Conservation (phyloP, 257 asterid species). For the Thymus quinquecostatus region DNA sequence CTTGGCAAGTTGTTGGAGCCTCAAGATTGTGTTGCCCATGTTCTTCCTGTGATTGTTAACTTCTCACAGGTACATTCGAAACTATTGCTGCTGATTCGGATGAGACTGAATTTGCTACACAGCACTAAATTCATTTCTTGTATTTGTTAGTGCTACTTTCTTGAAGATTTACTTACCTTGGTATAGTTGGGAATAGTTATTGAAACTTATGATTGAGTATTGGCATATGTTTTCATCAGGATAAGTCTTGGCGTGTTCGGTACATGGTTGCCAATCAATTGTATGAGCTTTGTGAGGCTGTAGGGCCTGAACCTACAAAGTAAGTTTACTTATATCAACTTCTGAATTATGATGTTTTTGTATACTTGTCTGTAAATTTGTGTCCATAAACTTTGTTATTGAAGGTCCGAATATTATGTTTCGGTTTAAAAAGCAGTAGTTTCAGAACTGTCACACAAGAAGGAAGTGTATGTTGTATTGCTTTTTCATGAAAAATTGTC, state of each 20-base stretch:
- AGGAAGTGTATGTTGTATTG: background rate
- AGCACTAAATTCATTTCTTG: background rate
- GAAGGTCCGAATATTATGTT: background rate
- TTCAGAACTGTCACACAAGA: background rate
- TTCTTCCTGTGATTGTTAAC: constrained; percentile 88
- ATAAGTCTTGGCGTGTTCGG: constrained; percentile 99
- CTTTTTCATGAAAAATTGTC: constrained; percentile 25
- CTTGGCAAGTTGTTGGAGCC: constrained; percentile 94
- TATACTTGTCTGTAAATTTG: constrained; percentile 4
- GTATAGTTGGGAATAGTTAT: constrained; percentile 7
- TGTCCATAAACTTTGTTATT: background rate
- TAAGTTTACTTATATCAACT: constrained; percentile 37
- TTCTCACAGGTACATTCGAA: constrained; percentile 72
- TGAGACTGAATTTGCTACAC: constrained; percentile 15
- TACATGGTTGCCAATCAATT: constrained; percentile 98
- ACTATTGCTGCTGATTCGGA: background rate
- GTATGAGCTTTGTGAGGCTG: constrained; percentile 98
- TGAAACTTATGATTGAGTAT: constrained; percentile 13
- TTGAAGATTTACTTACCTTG: background rate
- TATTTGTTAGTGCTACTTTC: background rate
- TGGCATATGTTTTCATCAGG: constrained; percentile 48
- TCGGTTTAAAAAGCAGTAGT: constrained; percentile 2
- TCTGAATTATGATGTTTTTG: constrained; percentile 13
- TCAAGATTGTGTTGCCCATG: constrained; percentile 85
- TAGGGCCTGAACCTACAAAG: constrained; percentile 95